Conservation (phyloP, 257 asterid species). For the Solanum acaule region DNA sequence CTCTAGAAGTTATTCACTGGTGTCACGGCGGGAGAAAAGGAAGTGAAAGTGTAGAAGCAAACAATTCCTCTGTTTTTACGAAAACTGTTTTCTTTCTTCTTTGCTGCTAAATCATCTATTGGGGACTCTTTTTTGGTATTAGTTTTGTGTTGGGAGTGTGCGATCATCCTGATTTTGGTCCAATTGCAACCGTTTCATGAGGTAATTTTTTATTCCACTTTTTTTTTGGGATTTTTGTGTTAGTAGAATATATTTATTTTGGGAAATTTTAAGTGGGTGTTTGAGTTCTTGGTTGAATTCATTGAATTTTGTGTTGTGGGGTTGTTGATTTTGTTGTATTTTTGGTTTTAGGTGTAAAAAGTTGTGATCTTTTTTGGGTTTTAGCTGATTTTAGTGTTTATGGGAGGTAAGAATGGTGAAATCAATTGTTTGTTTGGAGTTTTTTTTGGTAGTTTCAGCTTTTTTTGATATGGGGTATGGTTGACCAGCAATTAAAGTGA, state of each 20-base stretch:
- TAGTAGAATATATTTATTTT: background rate
- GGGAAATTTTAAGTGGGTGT: background rate
- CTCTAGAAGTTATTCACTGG: slow-evolving; percentile 8
- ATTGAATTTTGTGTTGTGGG: background rate
- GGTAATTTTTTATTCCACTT: background rate
- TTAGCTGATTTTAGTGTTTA: background rate
- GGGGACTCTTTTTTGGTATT: background rate
- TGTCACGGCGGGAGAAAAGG: slow-evolving; percentile 68
- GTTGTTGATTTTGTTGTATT: background rate
- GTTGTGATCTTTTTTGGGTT: background rate
- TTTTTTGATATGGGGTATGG: background rate
- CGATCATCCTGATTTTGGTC: background rate
- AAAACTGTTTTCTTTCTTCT: slow-evolving; percentile 20
- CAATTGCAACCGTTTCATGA: slow-evolving; percentile 3
- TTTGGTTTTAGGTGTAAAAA: background rate
- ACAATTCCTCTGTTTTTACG: slow-evolving; percentile 71
- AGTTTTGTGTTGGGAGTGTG: background rate
- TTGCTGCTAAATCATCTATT: slow-evolving; percentile 1
- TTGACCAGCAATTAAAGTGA: background rate
- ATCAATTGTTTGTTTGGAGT: background rate
- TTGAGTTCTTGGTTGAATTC: background rate
- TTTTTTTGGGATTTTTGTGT: background rate
- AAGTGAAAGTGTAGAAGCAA: slow-evolving; percentile 85
- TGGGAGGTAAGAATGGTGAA: background rate
- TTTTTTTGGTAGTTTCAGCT: background rate